phyloP scores from a whole-genome alignment of 257 asterid species.

The Capsicum rhomboideum region DNA sequence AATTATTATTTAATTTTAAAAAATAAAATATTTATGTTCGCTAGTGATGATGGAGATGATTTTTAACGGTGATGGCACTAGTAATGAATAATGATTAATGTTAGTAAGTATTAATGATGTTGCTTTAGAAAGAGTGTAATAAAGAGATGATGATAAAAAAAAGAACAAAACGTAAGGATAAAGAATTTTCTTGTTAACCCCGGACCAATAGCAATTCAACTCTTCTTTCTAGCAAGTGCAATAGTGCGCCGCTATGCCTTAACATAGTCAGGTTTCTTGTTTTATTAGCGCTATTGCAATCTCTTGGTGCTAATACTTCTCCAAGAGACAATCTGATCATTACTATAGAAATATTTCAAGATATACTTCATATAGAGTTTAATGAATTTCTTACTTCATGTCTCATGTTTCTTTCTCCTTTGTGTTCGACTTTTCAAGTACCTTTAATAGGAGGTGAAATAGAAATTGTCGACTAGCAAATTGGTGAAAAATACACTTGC shows the following conservation, averaged over 20 bases:
- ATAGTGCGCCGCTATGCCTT: too few species aligned
- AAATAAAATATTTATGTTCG: too few species aligned
- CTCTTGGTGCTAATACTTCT: background rate
- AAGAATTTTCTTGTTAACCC: background rate
- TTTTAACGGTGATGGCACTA: too few species aligned
- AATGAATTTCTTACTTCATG: background rate
- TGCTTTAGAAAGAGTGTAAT: background rate
- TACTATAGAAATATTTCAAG: background rate
- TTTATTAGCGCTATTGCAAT: background rate
- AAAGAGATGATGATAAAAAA: background rate
- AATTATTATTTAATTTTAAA: too few species aligned
- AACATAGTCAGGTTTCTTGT: background rate
- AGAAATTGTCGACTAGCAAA: constrained; percentile 40
- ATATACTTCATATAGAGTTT: background rate
- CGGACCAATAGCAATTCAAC: background rate
- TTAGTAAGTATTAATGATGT: background rate
- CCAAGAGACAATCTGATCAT: background rate
- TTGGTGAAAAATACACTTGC: constrained; percentile 42
- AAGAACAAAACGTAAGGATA: background rate
- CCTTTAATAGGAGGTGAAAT: constrained; percentile 69
- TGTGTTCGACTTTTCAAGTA: constrained; percentile 6
- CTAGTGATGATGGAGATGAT: too few species aligned
- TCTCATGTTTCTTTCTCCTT: background rate
- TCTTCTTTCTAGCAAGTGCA: background rate
- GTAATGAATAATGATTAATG: too few species aligned